Percentiles rank a stretch among this genome's conserved stretches.
phyloP scores from a whole-genome alignment of 2,329 filamentous ascomycete species.

The Pleomassaria siparia region DNA sequence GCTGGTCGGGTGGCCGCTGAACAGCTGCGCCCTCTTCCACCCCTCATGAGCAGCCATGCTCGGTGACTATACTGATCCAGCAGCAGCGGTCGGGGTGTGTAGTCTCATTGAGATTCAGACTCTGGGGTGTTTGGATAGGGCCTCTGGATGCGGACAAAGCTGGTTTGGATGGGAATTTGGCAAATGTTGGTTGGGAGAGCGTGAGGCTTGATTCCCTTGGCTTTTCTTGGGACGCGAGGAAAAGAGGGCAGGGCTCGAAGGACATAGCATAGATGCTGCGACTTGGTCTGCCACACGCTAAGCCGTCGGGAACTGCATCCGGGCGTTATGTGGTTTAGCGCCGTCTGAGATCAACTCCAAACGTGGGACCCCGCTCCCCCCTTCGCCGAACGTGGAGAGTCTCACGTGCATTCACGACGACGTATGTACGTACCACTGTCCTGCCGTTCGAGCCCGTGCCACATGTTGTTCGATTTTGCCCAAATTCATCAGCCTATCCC shows the following conservation, averaged over 20 bases:
- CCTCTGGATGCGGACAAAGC: conserved; percentile 9
- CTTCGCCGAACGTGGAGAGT: not conserved
- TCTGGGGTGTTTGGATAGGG: conserved; percentile 15
- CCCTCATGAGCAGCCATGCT: conserved; percentile 32
- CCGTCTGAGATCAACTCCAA: not conserved
- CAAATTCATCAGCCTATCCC: too few relatives aligned
- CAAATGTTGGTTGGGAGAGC: conserved; percentile 20
- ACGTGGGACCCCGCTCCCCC: not conserved
- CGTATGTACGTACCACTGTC: too few relatives aligned
- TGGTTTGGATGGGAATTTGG: conserved; percentile 9
- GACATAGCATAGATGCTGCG: conserved; percentile 8
- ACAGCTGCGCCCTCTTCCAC: conserved; percentile 24
- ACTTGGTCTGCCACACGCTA: conserved; percentile 16
- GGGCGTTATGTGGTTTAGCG: not conserved
- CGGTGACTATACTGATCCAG: conserved; percentile 38
- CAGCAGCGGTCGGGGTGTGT: conserved; percentile 25
- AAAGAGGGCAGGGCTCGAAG: conserved; percentile 9
- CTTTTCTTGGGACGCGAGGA: conserved; percentile 14
- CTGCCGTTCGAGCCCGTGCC: not conserved
- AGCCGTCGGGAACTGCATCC: conserved; percentile 5
- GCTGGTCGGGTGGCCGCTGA: conserved; percentile 28
- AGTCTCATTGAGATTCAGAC: conserved; percentile 32
- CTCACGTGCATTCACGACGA: too few relatives aligned
- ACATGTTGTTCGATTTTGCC: not conserved
- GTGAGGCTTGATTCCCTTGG: conserved; percentile 27